Evolutionary conservation across 371 early-diverging fungal genomes (phyloP), one percentile per base, ranked within the genome.

Genomic region (Mucor mucedo): DNA sequence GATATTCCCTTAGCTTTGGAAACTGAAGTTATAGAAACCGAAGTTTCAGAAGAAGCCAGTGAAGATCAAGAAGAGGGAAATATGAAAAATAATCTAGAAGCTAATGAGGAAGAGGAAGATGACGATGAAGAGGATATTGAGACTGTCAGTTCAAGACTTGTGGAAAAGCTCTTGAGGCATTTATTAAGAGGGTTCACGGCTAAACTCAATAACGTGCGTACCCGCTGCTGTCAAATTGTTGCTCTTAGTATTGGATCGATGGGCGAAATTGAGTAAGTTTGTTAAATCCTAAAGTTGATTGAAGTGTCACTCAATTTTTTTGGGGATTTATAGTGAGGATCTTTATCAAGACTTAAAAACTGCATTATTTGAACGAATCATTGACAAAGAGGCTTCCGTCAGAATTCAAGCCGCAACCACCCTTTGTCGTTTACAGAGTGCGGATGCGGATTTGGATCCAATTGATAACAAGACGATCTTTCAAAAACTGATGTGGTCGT

Each of bases 321-420:
- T 4, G 21, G 21, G 8, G 8, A 8, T 44, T 40, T 48, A 9
- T 70, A 92, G 91, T 65, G 95, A 93, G 64, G 91, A 89, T 49
- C 70, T 92, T 5, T 94, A 92, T 70, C 78, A 83, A 62, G 73
- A 88, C 16, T 73, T 95, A 41, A 83, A 83, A 72, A 71, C 75
- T 11, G 77, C 84, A 33, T 79, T 95, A 14, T 76, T 85, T 67
- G 89, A 90, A 62, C 79, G 94, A 41, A 73, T 91, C 54, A 78
- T 80, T 52, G 97, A 96, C 70, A 95, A 92, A 68, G 97, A 96
- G 62, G 66, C 93, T 3, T 69, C 80, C 2, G 88, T 95, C 30
- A 87, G 97, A 5, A 86, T 86, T 5, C 89, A 94, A 52, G 94
- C 95, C 4, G 93, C 87, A 0, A 85, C 88, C 32, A 92, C 93